Base-by-base conservation (phyloP, 257 asterid genomes). In the Gardenia jasminoides region DNA sequence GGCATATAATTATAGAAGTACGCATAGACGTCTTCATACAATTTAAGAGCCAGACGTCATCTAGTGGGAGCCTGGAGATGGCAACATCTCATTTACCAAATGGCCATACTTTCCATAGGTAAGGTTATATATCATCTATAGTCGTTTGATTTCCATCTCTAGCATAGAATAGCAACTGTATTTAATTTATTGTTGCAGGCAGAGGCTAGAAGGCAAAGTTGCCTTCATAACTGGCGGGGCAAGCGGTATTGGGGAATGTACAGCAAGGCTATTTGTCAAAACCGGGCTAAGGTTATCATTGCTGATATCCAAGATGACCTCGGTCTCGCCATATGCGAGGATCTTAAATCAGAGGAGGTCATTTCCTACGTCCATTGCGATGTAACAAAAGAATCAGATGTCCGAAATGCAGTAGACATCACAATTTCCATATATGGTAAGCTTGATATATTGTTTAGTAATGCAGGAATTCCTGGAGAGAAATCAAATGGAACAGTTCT, bases 371-470 rank as follows among this genome's bases (percentile, higher is more conserved):
- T 76, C 19, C 81, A 72, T 0, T 79, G 85, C 7, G 82, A 84
- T 56, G 84, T 84, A 1, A 67, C 83, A 2, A 66, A 24, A 0
- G 85, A 84, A 43, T 36, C 66, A 0, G 84, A 81, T 19, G 83
- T 84, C 7, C 36, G 24, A 64, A 82, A 17, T 12, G 83, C 31
- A 1, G 85, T 82, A 20, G 78, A 79, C 59, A 4, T 26, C 2
- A 67, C 85, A 0, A 3, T 84, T 20, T 39, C 61, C 12, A 76
- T 79, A 12, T 62, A 79, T 7, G 84, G 84, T 2, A 84, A 78
- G 50, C 86, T 84, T 5, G 88, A 82, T 20, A 82, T 84, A 12
- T 76, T 82, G 82, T 84, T 78, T 77, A 84, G 77, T 26, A 84
- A 84, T 0, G 87, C 85, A 7, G 85, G 78, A 24, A 76, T 79